Evolutionary conservation across 768 basidiomycete species (phyloP), one percentile per base, ranked within the genome.

Genomic region (Trametes sanguinea): DNA sequence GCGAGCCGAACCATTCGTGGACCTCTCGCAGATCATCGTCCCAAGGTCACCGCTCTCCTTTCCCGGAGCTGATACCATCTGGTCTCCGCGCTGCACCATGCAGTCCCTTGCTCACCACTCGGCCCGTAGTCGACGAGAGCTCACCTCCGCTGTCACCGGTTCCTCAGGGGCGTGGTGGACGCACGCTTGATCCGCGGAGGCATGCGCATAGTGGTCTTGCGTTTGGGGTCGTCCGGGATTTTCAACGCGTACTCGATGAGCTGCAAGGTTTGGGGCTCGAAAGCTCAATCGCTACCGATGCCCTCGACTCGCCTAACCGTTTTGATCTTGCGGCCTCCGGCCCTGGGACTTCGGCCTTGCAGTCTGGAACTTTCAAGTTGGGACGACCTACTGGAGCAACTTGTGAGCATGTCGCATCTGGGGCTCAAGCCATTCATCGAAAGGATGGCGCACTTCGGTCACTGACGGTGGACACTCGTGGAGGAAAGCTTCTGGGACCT

Each of bases 161-260:
- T 27, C 33, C 55, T 40, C 13, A 43, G 51, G 61, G 50, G 55
- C 51, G 55, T 56, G 50, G 50, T 16, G 14, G 47, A 17, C 61
- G 57, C 37, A 16, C 62, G 30, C 6, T 53, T 14, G 62, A 63
- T 55, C 62, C 53, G 62, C 55, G 64, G 40, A 50, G 30, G 53
- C 59, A 53, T 42, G 42, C 47, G 50, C 55, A 60, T 51, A 39
- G 47, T 39, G 54, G 46, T 30, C 54, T 66, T 16, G 61, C 65
- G 32, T 50, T 27, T 50, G 61, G 57, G 47, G 60, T 65, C 54
- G 46, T 68, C 51, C 66, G 57, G 51, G 53, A 60, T 51, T 67
- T 65, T 42, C 61, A 54, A 54, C 54, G 58, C 29, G 65, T 67
- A 17, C 53, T 62, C 14, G 40, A 54, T 46, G 60, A 64, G 51